Evolutionary conservation across 2,329 filamentous ascomycete species (phyloP).

Genomic region (Fusarium sp.): DNA sequence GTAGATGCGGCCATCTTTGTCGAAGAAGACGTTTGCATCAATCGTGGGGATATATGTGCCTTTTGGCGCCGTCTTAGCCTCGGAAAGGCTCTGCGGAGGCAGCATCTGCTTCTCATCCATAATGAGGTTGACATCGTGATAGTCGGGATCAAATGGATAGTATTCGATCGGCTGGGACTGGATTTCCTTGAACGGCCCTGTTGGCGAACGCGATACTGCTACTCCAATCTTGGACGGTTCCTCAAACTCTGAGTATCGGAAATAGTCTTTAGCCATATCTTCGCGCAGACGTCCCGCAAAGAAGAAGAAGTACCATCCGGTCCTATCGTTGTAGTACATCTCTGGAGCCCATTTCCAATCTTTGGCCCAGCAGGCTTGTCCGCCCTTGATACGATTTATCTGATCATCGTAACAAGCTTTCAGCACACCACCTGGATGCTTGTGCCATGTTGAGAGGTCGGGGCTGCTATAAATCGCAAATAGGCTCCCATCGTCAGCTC

Average conservation of each 20-base stretch:
- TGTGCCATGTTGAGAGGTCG: constrained; percentile 52
- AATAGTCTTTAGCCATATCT: constrained; percentile 49
- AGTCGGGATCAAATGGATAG: constrained; percentile 51
- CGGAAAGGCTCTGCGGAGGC: constrained; percentile 44
- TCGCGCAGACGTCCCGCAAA: constrained; percentile 50
- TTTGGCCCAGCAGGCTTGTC: constrained; percentile 52
- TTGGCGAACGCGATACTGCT: constrained; percentile 50
- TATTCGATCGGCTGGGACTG: constrained; percentile 49
- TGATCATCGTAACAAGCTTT: constrained; percentile 48
- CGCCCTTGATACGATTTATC: constrained; percentile 46
- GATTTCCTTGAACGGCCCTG: constrained; percentile 50
- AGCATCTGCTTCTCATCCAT: constrained; percentile 52
- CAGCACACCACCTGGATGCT: constrained; percentile 48
- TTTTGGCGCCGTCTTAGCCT: constrained; percentile 48
- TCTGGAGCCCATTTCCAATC: constrained; percentile 54
- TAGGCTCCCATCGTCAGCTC: constrained; percentile 47
- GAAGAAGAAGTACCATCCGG: constrained; percentile 54
- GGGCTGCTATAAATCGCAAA: constrained; percentile 53
- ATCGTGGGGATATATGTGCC: constrained; percentile 55
- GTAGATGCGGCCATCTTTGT: constrained; percentile 52
- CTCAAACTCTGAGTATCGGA: constrained; percentile 51
- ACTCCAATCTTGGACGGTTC: constrained; percentile 52
- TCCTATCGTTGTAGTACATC: constrained; percentile 51
- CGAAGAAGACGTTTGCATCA: constrained; percentile 61
- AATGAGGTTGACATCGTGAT: constrained; percentile 53